Conservation (phyloP, 345 rosid species). For the Brassica carinata region DNA sequence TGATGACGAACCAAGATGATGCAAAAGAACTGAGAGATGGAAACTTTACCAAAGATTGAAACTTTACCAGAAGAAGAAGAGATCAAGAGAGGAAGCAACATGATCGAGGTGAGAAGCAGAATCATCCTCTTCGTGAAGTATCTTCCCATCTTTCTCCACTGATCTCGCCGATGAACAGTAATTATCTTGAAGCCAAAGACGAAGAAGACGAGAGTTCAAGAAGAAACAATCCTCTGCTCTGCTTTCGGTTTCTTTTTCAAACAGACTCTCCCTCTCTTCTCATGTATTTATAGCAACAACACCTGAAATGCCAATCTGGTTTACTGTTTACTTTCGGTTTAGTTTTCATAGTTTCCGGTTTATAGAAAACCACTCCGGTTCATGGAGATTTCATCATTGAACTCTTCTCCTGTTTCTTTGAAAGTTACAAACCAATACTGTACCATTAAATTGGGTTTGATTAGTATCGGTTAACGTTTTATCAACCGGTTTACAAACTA, state of each 20-base stretch:
- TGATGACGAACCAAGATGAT: not conserved
- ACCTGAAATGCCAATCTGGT: not conserved
- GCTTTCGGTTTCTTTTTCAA: not conserved
- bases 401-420: too few relatives aligned
- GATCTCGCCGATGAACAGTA: constrained; percentile 9
- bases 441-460: too few relatives aligned
- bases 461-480: not conserved
- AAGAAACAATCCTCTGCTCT: not conserved
- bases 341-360: not conserved
- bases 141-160: constrained; percentile 27
- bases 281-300: not conserved
- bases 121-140: constrained; percentile 16
- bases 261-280: not conserved
- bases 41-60: not conserved
- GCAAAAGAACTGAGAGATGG: not conserved
- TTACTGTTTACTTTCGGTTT: not conserved
- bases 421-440: too few relatives aligned
- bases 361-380: constrained; percentile 34
- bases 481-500: not conserved
- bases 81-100: constrained; percentile 37
- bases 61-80: constrained; percentile 37
- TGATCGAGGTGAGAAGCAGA: constrained; percentile 28
- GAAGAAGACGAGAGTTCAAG: constrained; percentile 4
- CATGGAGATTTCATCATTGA: not conserved
- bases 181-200: constrained; percentile 1